Evolutionary conservation across 305 asterid genomes (phyloP).

Genomic region (Rubia tinctorum): DNA sequence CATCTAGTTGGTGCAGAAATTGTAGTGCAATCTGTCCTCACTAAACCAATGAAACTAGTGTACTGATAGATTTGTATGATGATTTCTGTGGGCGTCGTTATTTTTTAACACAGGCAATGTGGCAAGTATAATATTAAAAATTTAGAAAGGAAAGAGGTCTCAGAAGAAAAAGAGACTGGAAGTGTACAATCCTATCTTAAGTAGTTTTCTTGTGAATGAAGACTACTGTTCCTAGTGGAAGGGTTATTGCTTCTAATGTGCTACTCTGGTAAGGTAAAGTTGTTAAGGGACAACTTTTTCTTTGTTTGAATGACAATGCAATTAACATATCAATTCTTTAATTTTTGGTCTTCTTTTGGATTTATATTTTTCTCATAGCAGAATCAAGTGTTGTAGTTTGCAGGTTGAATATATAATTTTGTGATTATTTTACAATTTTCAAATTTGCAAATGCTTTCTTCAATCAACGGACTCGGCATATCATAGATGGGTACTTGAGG

Average conservation of each 20-base stretch:
- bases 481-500: neutral
- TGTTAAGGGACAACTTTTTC: neutral
- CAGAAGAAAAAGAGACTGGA: neutral
- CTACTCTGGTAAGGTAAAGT: neutral
- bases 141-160: neutral
- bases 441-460: neutral
- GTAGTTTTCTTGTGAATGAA: constrained; percentile 1
- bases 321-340: neutral
- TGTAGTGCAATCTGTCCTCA: neutral
- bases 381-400: neutral
- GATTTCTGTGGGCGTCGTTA: neutral
- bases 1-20: neutral
- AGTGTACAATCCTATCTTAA: neutral
- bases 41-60: neutral
- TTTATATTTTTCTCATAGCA: neutral
- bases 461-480: neutral
- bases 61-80: neutral
- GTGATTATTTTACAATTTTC: neutral
- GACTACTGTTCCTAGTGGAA: neutral
- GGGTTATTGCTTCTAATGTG: neutral
- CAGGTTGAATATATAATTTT: neutral
- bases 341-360: neutral
- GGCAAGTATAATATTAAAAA: neutral
- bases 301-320: neutral
- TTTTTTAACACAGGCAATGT: neutral